phyloP scores from a whole-genome alignment of 768 basidiomycete genomes.

The Suillus subaureus region DNA sequence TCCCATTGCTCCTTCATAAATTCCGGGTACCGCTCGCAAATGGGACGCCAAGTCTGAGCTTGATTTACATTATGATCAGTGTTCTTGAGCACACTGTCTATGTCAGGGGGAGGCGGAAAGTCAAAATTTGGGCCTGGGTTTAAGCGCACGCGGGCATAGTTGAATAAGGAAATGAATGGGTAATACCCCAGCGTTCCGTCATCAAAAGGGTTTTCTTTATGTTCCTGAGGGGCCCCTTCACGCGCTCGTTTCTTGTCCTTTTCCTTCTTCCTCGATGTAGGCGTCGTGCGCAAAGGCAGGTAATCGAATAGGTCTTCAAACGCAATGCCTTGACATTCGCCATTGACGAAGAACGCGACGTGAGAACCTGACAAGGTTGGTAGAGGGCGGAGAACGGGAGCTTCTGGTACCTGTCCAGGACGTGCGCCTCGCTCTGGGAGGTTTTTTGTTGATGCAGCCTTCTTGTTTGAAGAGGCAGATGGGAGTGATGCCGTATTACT shows the following conservation, averaged over 20 bases:
- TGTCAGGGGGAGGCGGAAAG: slow-evolving; percentile 76
- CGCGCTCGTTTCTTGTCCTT: slow-evolving; percentile 55
- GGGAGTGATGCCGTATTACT: slow-evolving; percentile 57
- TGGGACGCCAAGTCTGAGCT: slow-evolving; percentile 69
- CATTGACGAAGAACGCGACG: slow-evolving; percentile 92
- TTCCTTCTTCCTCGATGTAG: slow-evolving; percentile 59
- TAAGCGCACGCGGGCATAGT: slow-evolving; percentile 78
- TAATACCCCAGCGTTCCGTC: slow-evolving; percentile 97
- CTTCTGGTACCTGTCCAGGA: slow-evolving; percentile 37
- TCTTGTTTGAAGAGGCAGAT: slow-evolving; percentile 57
- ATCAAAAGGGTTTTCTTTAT: slow-evolving; percentile 84
- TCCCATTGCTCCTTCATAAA: slow-evolving; percentile 83
- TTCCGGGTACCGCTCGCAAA: slow-evolving; percentile 83
- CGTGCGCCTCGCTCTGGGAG: slow-evolving; percentile 56
- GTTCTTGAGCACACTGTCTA: slow-evolving; percentile 61
- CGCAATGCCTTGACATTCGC: slow-evolving; percentile 78
- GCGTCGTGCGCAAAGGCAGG: slow-evolving; percentile 71
- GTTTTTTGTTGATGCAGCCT: slow-evolving; percentile 67
- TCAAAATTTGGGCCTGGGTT: slow-evolving; percentile 91
- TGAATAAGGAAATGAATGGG: slow-evolving; percentile 92
- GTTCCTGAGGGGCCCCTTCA: slow-evolving; percentile 67
- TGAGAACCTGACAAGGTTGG: slow-evolving; percentile 71
- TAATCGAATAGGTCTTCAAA: slow-evolving; percentile 91
- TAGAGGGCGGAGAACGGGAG: slow-evolving; percentile 57
- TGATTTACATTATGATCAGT: slow-evolving; percentile 31